Percentiles rank a stretch among this genome's conserved stretches.
phyloP scores from a whole-genome alignment of 106 monocot genomes.

The Allium sativum region DNA sequence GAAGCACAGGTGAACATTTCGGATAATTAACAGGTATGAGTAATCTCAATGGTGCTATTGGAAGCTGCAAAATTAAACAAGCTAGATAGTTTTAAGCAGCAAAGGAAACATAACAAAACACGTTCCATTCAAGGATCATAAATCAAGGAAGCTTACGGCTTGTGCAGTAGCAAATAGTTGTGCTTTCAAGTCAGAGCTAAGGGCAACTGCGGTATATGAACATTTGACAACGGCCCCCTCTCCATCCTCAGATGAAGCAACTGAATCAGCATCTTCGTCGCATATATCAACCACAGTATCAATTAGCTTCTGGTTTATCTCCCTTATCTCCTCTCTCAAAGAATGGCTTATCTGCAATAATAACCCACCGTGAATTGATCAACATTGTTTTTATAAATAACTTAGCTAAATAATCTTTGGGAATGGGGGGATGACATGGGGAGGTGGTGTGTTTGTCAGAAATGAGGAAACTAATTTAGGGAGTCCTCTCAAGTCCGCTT shows the following conservation, averaged over 20 bases:
- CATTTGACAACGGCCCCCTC: conserved; percentile 58
- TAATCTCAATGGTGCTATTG: conserved; percentile 55
- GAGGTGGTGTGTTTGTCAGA: no score
- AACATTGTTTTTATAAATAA: no score
- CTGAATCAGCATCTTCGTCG: conserved; percentile 46
- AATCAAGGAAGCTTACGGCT: conserved; percentile 29
- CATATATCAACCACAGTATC: conserved; percentile 49
- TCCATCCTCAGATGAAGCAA: conserved; percentile 27
- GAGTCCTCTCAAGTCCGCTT: background rate
- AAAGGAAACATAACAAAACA: background rate
- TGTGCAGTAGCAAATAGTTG: conserved; percentile 39
- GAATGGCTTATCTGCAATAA: conserved; percentile 42
- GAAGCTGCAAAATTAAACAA: conserved; percentile 22
- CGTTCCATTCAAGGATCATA: background rate
- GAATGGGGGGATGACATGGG: no score
- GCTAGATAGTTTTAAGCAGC: background rate
- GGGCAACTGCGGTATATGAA: conserved; percentile 45
- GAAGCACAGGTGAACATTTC: conserved; percentile 44
- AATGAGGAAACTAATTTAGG: no score
- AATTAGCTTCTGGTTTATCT: conserved; percentile 67
- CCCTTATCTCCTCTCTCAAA: conserved; percentile 54
- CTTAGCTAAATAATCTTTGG: no score
- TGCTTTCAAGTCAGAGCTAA: conserved; percentile 51
- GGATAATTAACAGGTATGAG: conserved; percentile 65
- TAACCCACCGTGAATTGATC: no score